Evolutionary conservation across 2,329 filamentous ascomycete species (phyloP).

Genomic region (Colletotrichum echinochloae): DNA sequence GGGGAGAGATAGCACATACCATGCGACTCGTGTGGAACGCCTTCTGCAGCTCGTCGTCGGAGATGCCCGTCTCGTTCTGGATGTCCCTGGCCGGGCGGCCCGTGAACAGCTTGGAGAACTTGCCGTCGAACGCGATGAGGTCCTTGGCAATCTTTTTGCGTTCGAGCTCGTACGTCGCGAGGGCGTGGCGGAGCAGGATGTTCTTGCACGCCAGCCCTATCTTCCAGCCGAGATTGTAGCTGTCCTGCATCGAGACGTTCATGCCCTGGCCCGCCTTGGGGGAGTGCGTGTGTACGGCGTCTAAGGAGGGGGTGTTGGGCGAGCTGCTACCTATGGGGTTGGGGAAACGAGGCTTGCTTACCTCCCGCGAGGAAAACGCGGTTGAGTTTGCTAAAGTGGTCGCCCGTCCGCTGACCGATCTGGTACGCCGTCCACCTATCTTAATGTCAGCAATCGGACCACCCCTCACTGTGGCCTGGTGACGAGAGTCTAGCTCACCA

Average conservation of each 20-base stretch:
- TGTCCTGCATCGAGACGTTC: conserved; percentile 79
- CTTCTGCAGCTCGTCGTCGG: conserved; percentile 71
- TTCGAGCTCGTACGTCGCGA: conserved; percentile 64
- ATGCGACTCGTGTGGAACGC: conserved; percentile 69
- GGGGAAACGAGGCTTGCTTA: background rate
- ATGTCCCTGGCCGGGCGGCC: conserved; percentile 68
- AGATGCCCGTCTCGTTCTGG: conserved; percentile 70
- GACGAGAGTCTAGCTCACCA: conserved; percentile 56
- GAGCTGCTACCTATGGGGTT: background rate
- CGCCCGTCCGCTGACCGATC: conserved; percentile 74
- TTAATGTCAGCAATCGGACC: background rate
- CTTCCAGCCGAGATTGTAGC: conserved; percentile 70
- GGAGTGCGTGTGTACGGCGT: conserved; percentile 68
- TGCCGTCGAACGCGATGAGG: conserved; percentile 70
- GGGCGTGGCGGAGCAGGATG: conserved; percentile 54
- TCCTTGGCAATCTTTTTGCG: conserved; percentile 68
- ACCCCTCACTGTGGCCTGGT: no score
- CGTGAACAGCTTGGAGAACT: conserved; percentile 67
- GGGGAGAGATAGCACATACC: conserved; percentile 3
- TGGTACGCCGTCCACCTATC: conserved; percentile 71
- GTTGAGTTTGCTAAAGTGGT: conserved; percentile 65
- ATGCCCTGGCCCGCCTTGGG: conserved; percentile 78
- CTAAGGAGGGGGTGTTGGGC: conserved; percentile 47
- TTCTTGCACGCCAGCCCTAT: conserved; percentile 60
- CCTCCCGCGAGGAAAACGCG: conserved; percentile 75